Percentiles rank a stretch among this genome's conserved stretches.
These are phyloP conservation scores for Cercospora sp. DNA, from an alignment of 2,329 filamentous ascomycete species.

Conservation along the genomic window DNA sequence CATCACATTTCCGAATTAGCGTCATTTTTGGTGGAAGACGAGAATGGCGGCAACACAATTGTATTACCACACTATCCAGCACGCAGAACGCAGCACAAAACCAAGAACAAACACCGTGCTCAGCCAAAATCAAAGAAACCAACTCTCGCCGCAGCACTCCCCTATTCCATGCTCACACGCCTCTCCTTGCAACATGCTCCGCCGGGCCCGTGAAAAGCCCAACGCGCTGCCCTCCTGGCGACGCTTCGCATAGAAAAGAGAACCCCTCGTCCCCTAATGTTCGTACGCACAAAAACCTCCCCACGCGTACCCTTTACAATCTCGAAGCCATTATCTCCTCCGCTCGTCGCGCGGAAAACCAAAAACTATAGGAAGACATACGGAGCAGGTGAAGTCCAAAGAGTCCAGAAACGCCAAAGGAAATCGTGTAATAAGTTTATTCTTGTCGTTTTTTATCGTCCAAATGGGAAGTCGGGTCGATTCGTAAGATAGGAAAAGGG, in stretches of 20 bases:
- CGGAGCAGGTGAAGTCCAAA: background rate
- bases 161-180: background rate
- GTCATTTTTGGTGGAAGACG: no score
- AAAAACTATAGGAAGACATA: background rate
- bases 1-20: background rate
- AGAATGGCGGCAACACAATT: slow-evolving; percentile 7
- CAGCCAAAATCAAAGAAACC: background rate
- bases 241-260: slow-evolving; percentile 9
- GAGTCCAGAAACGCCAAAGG: slow-evolving; percentile 16
- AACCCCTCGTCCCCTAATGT: slow-evolving; percentile 16
- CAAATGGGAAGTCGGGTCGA: background rate
- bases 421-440: slow-evolving; percentile 16
- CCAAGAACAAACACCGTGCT: background rate
- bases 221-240: background rate
- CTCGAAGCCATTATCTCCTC: slow-evolving; percentile 17
- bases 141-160: background rate
- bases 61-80: slow-evolving; percentile 5
- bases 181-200: background rate
- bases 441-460: slow-evolving; percentile 21
- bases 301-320: slow-evolving; percentile 16
- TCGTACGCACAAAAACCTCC: slow-evolving; percentile 10
- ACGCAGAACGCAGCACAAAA: slow-evolving; percentile 8
- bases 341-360: slow-evolving; percentile 4
- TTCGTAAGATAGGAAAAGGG: slow-evolving; percentile 11
- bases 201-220: background rate